Evolutionary conservation across 176 grass and related monocot species (phyloP).

Genomic region (Sorghum bicolor): Sorghum_bicolor_NCBIv3 NC_012871.2:124501-125000

Average conservation of each 20-base stretch:
- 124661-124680: slow-evolving; percentile 55
- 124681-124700: slow-evolving; percentile 36
- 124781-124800: slow-evolving; percentile 54
- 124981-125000: slow-evolving; percentile 43
- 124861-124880: slow-evolving; percentile 55
- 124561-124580: slow-evolving; percentile 44
- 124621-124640: slow-evolving; percentile 33
- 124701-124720: slow-evolving; percentile 34
- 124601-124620: slow-evolving; percentile 38
- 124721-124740: slow-evolving; percentile 53
- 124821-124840: slow-evolving; percentile 49
- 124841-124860: slow-evolving; percentile 71
- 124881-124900: slow-evolving; percentile 37
- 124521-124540: slow-evolving; percentile 44
- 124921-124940: too few species aligned
- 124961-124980: slow-evolving; percentile 11
- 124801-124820: slow-evolving; percentile 47
- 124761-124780: slow-evolving; percentile 45
- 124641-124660: slow-evolving; percentile 56
- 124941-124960: too few species aligned
- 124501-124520: slow-evolving; percentile 51
- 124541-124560: slow-evolving; percentile 56
- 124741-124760: slow-evolving; percentile 35
- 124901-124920: slow-evolving; percentile 52
- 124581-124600: slow-evolving; percentile 45